Percentiles rank a stretch among this genome's conserved stretches.
Evolutionary conservation across 176 grass and related monocot genomes (phyloP).

Genomic region (Oryza rufipogon): DNA sequence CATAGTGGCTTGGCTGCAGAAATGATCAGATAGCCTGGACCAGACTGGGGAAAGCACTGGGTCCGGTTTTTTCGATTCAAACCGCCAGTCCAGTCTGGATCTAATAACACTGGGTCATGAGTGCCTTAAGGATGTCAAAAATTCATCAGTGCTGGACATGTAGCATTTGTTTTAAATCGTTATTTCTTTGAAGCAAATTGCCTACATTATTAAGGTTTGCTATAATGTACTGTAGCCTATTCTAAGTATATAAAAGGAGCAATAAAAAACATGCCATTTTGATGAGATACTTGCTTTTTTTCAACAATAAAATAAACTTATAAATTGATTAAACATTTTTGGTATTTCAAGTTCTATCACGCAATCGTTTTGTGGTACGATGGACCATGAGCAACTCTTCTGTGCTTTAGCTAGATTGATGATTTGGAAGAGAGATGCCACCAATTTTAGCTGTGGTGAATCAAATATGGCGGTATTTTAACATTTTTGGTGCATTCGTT

Average conservation of each 20-base stretch:
- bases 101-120: neutral
- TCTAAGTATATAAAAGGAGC: neutral
- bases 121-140: neutral
- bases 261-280: neutral
- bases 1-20: too few species aligned
- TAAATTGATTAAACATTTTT: neutral
- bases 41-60: too few species aligned
- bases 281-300: neutral
- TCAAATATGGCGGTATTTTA: neutral
- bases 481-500: neutral
- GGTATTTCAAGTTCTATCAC: neutral
- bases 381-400: neutral
- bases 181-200: neutral
- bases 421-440: neutral
- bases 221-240: neutral
- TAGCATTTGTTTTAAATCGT: neutral
- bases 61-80: too few species aligned
- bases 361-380: neutral
- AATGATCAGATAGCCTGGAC: too few species aligned
- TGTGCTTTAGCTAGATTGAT: slow-evolving; percentile 9
- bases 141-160: neutral
- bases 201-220: neutral
- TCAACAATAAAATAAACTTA: neutral
- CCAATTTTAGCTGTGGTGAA: neutral
- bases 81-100: too few species aligned